A percentile compares a stretch with the other conserved stretches of the same genome.
phyloP scores from a whole-genome alignment of 2,329 filamentous ascomycete genomes.

The Cladosporium colombiae region DNA sequence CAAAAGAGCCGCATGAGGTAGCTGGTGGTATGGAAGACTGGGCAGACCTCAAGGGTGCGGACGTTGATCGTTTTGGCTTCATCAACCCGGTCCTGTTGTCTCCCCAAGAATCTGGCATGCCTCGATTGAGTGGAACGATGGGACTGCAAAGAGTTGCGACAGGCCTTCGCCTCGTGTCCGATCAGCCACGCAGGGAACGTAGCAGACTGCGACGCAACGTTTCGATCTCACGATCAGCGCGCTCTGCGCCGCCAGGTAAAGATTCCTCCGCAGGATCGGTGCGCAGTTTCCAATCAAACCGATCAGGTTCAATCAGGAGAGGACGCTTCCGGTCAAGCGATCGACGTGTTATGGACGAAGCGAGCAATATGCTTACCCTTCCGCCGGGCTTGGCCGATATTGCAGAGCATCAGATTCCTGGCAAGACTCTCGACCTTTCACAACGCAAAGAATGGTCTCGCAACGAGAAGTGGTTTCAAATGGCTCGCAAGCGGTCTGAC shows the following conservation, averaged over 20 bases:
- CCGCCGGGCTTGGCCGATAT: constrained; percentile 55
- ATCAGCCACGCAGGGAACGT: constrained; percentile 56
- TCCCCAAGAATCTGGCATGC: constrained; percentile 34
- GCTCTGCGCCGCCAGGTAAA: constrained; percentile 36
- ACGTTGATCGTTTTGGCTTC: constrained; percentile 68
- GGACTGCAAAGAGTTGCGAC: constrained; percentile 61
- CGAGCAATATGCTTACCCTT: constrained; percentile 65
- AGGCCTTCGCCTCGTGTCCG: constrained; percentile 57
- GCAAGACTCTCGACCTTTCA: constrained; percentile 49
- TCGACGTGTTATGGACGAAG: constrained; percentile 59
- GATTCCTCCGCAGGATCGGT: constrained; percentile 40
- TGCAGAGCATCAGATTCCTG: constrained; percentile 48
- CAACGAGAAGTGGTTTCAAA: constrained; percentile 68
- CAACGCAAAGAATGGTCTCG: constrained; percentile 62
- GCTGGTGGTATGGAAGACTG: constrained; percentile 67
- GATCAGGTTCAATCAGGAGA: constrained; percentile 36
- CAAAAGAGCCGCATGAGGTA: constrained; percentile 55
- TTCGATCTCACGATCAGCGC: constrained; percentile 49
- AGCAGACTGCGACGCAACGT: constrained; percentile 53
- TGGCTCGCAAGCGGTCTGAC: constrained; percentile 54
- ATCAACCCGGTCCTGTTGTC: constrained; percentile 50
- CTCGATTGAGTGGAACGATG: constrained; percentile 23
- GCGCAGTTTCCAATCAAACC: constrained; percentile 42
- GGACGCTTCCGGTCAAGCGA: constrained; percentile 53
- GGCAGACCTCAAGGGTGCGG: constrained; percentile 59